Evolutionary conservation across 2,329 filamentous ascomycete genomes (phyloP).

Genomic region (Dothiorella sarmentorum): DNA sequence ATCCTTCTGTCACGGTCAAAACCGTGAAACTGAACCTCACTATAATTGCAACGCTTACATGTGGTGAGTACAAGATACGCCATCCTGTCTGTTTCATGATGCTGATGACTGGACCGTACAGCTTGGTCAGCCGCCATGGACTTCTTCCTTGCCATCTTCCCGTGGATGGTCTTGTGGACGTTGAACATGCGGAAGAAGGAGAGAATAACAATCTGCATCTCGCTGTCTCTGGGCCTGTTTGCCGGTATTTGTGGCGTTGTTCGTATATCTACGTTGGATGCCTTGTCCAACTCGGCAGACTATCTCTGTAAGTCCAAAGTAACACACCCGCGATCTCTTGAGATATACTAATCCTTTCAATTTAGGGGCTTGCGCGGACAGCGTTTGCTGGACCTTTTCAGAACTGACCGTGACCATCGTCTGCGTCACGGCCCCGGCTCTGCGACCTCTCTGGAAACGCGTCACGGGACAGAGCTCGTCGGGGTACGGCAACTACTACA

Average conservation of each 20-base stretch:
- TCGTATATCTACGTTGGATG: conserved; percentile 27
- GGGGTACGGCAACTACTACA: conserved; percentile 10
- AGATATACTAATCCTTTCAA: conserved; percentile 13
- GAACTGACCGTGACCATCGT: conserved; percentile 31
- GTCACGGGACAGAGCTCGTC: conserved; percentile 1
- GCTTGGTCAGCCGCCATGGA: conserved; percentile 23
- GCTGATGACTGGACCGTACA: conserved; percentile 1
- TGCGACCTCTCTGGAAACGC: conserved; percentile 26
- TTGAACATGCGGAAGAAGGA: conserved; percentile 30
- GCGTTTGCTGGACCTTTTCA: conserved; percentile 28
- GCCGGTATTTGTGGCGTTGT: conserved; percentile 26
- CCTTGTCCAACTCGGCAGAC: conserved; percentile 21
- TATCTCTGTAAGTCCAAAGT: conserved; percentile 24
- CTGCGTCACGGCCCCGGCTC: conserved; percentile 28
- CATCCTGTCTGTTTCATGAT: too few species aligned
- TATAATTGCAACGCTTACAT: background rate
- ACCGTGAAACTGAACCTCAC: background rate
- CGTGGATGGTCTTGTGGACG: conserved; percentile 27
- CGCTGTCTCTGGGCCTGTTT: conserved; percentile 27
- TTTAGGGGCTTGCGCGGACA: conserved; percentile 15
- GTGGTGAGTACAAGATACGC: background rate
- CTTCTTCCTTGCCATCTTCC: conserved; percentile 28
- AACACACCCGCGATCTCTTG: conserved; percentile 4
- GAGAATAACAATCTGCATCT: conserved; percentile 31
- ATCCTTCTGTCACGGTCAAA: background rate